phyloP scores from a whole-genome alignment of 202 grass and related monocot species.

The Carex arenaria region DNA sequence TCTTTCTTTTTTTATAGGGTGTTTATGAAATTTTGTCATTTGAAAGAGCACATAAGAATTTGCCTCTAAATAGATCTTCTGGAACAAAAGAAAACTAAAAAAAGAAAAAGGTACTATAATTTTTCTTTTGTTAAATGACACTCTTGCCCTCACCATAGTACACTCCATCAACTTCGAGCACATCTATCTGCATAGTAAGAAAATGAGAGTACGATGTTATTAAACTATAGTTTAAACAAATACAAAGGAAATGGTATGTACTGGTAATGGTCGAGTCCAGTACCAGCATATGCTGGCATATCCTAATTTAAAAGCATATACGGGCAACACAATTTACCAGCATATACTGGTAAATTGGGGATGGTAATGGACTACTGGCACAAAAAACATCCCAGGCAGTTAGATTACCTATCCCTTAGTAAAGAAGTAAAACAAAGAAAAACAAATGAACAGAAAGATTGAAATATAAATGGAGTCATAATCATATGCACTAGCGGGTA shows the following conservation, averaged over 20 bases:
- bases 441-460: not conserved
- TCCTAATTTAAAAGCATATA: not conserved
- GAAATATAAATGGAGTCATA: constrained; percentile 6
- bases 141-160: constrained; percentile 56
- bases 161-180: constrained; percentile 83
- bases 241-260: not conserved
- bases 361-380: not conserved
- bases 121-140: not conserved
- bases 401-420: not conserved
- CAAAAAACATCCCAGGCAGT: not conserved
- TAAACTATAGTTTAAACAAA: not conserved
- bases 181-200: constrained; percentile 86
- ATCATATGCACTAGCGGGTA: constrained; percentile 45
- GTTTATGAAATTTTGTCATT: no score
- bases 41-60: not conserved
- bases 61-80: not conserved
- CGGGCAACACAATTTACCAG: not conserved
- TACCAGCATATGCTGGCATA: not conserved
- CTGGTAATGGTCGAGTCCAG: not conserved
- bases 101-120: no score
- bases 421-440: not conserved
- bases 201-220: not conserved
- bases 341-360: not conserved
- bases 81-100: not conserved
- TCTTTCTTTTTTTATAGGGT: no score